phyloP scores from a whole-genome alignment of 2,329 filamentous ascomycete species.

The Graphilbum sp. region DNA sequence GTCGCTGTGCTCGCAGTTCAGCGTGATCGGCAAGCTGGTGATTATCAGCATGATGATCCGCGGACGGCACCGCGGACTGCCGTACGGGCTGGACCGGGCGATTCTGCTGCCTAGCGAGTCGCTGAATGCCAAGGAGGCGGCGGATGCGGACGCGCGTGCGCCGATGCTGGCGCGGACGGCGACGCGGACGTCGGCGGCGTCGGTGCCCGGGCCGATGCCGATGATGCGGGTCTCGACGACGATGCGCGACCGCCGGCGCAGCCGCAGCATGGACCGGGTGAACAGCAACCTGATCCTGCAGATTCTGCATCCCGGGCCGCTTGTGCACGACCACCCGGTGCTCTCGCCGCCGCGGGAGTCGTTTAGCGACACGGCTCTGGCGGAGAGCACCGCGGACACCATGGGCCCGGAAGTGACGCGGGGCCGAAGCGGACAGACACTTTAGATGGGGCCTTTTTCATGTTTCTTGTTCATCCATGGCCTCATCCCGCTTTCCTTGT shows the following conservation, averaged over 20 bases:
- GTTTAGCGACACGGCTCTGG: conserved; percentile 3
- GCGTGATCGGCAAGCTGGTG: conserved; percentile 51
- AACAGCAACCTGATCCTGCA: conserved; percentile 27
- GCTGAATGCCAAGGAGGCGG: conserved; percentile 35
- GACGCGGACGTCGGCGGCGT: conserved; percentile 12
- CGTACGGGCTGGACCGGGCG: conserved; percentile 48
- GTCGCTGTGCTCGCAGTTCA: conserved; percentile 72
- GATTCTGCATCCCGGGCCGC: conserved; percentile 32
- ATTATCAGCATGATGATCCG: conserved; percentile 55
- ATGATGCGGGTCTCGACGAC: conserved; percentile 15
- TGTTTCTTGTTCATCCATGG: background rate
- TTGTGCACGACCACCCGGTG: background rate
- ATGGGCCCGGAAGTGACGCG: conserved; percentile 4
- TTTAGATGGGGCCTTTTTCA: no score
- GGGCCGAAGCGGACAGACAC: background rate
- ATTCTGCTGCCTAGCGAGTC: conserved; percentile 41
- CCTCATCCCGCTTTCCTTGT: no score
- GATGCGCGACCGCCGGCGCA: conserved; percentile 16
- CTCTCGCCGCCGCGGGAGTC: conserved; percentile 1
- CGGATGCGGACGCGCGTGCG: conserved; percentile 9
- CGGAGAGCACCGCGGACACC: conserved; percentile 3
- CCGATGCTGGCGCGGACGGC: conserved; percentile 7
- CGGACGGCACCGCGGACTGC: conserved; percentile 51
- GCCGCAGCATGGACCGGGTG: conserved; percentile 21
- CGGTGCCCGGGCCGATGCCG: conserved; percentile 11